These are phyloP conservation scores for Aspergillus fructus DNA, from an alignment of 2,329 filamentous ascomycete species.

Conservation along the genomic window DNA sequence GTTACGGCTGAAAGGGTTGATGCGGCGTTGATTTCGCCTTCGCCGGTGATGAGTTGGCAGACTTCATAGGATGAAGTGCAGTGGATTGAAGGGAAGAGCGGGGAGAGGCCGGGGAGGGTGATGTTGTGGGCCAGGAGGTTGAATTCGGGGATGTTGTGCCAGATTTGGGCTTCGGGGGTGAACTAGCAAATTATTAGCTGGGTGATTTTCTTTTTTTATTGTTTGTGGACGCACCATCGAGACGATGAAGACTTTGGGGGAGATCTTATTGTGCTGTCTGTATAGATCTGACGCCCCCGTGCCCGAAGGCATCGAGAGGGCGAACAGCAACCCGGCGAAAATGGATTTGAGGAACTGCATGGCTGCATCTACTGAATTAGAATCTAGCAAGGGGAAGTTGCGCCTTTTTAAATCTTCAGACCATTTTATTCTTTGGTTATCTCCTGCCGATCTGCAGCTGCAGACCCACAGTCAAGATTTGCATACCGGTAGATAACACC, in stretches of 20 bases:
- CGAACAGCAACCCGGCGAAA: conserved; percentile 15
- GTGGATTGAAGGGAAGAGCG: conserved; percentile 63
- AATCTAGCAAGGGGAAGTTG: background rate
- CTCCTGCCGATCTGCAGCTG: background rate
- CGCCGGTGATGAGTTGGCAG: conserved; percentile 69
- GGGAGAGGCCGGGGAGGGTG: conserved; percentile 62
- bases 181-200: conserved; percentile 49
- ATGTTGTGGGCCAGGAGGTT: conserved; percentile 59
- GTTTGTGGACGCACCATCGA: conserved; percentile 35
- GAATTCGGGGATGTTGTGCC: conserved; percentile 58
- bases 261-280: conserved; percentile 20
- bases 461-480: background rate
- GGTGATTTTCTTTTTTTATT: no score
- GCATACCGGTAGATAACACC: background rate
- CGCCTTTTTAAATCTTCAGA: background rate
- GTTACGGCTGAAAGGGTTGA: conserved; percentile 62
- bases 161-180: conserved; percentile 60
- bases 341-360: conserved; percentile 20
- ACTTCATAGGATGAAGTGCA: conserved; percentile 61
- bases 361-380: background rate
- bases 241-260: conserved; percentile 45
- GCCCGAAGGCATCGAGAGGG: conserved; percentile 12
- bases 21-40: conserved; percentile 74
- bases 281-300: background rate
- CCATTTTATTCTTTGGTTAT: background rate